These are phyloP conservation scores for Colletotrichum graminicola DNA, from an alignment of 2,329 filamentous ascomycete species.

Conservation along the genomic window DNA sequence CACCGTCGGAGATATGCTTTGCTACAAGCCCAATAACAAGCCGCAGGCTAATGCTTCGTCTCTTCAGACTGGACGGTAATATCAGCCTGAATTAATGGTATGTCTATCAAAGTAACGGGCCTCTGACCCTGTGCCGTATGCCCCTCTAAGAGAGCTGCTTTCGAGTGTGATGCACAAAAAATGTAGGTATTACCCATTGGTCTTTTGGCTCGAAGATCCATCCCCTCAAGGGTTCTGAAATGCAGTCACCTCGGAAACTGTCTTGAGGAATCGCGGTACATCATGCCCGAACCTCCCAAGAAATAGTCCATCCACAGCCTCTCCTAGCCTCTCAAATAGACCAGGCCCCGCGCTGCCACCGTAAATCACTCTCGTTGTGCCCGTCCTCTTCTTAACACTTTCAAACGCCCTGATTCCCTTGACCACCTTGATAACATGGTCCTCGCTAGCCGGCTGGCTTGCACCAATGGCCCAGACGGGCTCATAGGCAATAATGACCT, in stretches of 20 bases:
- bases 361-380: conserved; percentile 78
- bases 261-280: conserved; percentile 76
- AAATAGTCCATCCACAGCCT: conserved; percentile 83
- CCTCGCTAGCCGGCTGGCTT: conserved; percentile 75
- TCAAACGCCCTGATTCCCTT: conserved; percentile 69
- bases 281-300: conserved; percentile 86
- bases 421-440: conserved; percentile 80
- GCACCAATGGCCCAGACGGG: conserved; percentile 92
- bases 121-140: neutral
- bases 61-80: too few relatives aligned
- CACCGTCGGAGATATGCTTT: too few relatives aligned
- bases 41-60: too few relatives aligned
- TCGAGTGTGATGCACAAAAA: neutral
- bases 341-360: conserved; percentile 87
- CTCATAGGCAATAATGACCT: conserved; percentile 86
- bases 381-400: conserved; percentile 63
- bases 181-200: neutral
- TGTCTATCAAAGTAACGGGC: too few relatives aligned
- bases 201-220: neutral
- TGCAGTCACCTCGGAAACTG: conserved; percentile 76
- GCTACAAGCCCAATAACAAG: too few relatives aligned
- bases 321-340: conserved; percentile 75
- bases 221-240: conserved; percentile 1
- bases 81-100: too few relatives aligned
- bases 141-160: neutral